Evolutionary conservation across 305 asterid genomes (phyloP), one percentile per base, ranked within the genome.

Genomic region (Fraxinus latifolia): DNA sequence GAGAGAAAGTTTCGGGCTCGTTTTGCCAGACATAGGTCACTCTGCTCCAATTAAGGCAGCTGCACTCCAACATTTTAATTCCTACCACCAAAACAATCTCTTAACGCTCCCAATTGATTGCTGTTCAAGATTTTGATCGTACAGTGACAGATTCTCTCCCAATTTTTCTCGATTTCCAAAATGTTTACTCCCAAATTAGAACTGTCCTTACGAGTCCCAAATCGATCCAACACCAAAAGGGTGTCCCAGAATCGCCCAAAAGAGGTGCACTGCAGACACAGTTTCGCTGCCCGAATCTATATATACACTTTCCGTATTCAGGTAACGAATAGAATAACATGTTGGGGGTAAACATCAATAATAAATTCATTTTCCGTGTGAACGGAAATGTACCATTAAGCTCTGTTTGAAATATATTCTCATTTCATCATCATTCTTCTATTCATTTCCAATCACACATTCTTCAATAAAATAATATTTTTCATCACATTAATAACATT

Each of bases 11-110:
- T 23, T 91, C 90, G 32, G 89, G 87, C 23, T 81, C 90, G 78
- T 88, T 85, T 70, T 79, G 90, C 65, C 29, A 74, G 50, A 82
- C 81, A 84, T 89, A 90, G 82, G 83, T 23, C 74, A 82, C 86
- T 80, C 85, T 86, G 88, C 84, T 91, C 98, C 97, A 91, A 67
- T 80, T 76, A 27, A 90, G 85, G 82, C 97, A 92, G 65, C 86
- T 86, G 77, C 92, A 91, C 7, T 91, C 90, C 77, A 84, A 82
- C 97, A 92, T 93, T 71, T 79, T 78, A 75, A 60, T 67, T 82
- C 58, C 55, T 82, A 37, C 75, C 71, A 5, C 31, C 70, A 2
- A 23, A 84, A 44, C 9, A 76, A 74, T 76, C 76, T 75, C 68
- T 74, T 70, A 84, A 73, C 4, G 19, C 42, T 37, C 68, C 74